phyloP scores from a whole-genome alignment of 805 yeast genomes.

The Nakazawaea ishiwadae region DNA sequence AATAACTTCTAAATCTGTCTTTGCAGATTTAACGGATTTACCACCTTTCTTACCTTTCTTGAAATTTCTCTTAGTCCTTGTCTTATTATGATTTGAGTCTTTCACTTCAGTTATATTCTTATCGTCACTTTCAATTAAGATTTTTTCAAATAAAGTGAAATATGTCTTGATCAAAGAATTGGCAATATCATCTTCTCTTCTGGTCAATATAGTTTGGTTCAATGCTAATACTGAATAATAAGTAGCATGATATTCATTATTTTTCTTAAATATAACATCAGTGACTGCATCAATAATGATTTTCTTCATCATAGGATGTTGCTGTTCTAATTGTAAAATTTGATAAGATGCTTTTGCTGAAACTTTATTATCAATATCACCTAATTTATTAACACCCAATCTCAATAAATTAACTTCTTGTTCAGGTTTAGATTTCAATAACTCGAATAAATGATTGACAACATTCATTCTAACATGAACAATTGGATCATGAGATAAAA shows the following conservation, averaged over 20 bases:
- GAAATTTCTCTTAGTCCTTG: constrained; percentile 66
- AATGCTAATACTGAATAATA: constrained; percentile 86
- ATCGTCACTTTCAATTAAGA: constrained; percentile 57
- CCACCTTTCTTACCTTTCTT: constrained; percentile 90
- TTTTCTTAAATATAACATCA: constrained; percentile 71
- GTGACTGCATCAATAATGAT: constrained; percentile 74
- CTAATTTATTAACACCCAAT: constrained; percentile 88
- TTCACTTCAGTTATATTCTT: constrained; percentile 28
- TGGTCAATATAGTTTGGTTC: constrained; percentile 86
- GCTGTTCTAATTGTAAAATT: constrained; percentile 74
- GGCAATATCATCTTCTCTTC: constrained; percentile 75
- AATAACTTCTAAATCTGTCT: constrained; percentile 55
- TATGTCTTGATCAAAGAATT: constrained; percentile 80
- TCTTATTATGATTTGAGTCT: constrained; percentile 49
- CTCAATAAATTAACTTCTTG: constrained; percentile 90
- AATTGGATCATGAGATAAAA: constrained; percentile 84
- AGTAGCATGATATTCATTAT: constrained; percentile 79
- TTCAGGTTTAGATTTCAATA: constrained; percentile 85
- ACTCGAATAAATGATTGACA: constrained; percentile 71
- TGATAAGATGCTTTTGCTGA: constrained; percentile 84
- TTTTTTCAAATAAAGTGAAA: constrained; percentile 79
- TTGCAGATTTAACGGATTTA: constrained; percentile 58
- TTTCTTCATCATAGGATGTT: constrained; percentile 93
- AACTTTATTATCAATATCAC: constrained; percentile 89
- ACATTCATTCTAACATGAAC: constrained; percentile 79